A percentile compares a stretch with the other conserved stretches of the same genome.
These are phyloP conservation scores for Epichloe coenophiala DNA, from an alignment of 2,329 filamentous ascomycete genomes.

Conservation along the genomic window DNA sequence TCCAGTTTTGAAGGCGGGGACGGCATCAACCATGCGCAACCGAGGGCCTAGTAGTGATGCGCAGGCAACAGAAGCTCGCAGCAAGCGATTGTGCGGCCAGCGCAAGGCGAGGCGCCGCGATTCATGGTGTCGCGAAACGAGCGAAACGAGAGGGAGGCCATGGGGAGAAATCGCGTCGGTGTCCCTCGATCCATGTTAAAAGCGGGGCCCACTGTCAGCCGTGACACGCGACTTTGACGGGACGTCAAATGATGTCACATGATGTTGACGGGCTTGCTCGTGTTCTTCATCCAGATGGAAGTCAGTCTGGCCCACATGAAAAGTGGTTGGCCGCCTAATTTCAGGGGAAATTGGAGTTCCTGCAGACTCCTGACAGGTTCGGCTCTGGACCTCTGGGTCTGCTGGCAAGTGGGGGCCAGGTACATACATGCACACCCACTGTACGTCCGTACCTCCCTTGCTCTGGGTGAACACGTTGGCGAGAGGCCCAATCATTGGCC, in stretches of 20 bases:
- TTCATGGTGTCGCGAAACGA: constrained; percentile 4
- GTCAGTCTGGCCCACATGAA: neutral
- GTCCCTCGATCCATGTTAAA: neutral
- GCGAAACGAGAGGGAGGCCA: neutral
- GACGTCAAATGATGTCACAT: constrained; percentile 17
- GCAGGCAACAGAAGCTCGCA: neutral
- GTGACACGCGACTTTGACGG: constrained; percentile 15
- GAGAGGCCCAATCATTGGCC: no score
- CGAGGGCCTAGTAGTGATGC: neutral
- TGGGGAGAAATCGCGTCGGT: constrained; percentile 1
- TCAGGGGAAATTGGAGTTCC: constrained; percentile 14
- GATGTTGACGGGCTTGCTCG: neutral
- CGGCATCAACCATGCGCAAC: no score
- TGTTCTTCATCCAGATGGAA: neutral
- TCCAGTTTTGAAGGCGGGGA: no score
- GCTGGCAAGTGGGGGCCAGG: neutral
- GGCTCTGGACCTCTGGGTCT: no score
- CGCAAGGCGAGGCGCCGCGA: neutral
- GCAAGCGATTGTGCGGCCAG: neutral
- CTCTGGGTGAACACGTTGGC: no score
- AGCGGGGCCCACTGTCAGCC: neutral
- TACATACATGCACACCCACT: neutral
- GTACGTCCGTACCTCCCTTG: neutral
- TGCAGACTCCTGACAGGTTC: neutral
- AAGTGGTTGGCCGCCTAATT: constrained; percentile 13